These are phyloP conservation scores for Pseudopyricularia cyperi DNA, from an alignment of 2,329 filamentous ascomycete genomes.

Conservation along the genomic window DNA sequence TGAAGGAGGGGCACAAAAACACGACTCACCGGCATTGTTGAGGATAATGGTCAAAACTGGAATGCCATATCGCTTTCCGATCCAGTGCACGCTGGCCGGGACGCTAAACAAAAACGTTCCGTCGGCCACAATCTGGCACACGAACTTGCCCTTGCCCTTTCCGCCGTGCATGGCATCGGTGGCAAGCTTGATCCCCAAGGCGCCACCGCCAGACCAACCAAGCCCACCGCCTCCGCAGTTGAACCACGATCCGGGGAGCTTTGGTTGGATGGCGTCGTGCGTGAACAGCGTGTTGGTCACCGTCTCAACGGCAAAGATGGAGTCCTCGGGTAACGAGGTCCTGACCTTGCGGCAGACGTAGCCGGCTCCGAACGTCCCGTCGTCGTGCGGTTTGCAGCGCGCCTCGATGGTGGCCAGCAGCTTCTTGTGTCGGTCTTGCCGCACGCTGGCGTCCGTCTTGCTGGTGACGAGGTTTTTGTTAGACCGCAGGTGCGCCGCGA, in stretches of 20 bases:
- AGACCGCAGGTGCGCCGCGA: slow-evolving; percentile 46
- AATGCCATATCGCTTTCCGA: slow-evolving; percentile 30
- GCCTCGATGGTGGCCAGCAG: slow-evolving; percentile 47
- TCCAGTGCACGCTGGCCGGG: slow-evolving; percentile 35
- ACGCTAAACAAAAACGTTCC: slow-evolving; percentile 35
- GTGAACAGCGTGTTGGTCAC: slow-evolving; percentile 58
- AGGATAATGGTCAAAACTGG: slow-evolving; percentile 34
- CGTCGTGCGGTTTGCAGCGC: slow-evolving; percentile 40
- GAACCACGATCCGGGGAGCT: slow-evolving; percentile 35
- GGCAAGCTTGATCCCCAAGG: slow-evolving; percentile 35
- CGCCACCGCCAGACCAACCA: slow-evolving; percentile 38
- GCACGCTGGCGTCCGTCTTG: slow-evolving; percentile 23
- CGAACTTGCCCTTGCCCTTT: slow-evolving; percentile 31
- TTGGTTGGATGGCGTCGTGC: slow-evolving; percentile 53
- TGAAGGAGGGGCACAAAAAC: not conserved
- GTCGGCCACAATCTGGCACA: slow-evolving; percentile 36
- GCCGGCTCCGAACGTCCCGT: slow-evolving; percentile 48
- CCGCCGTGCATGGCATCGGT: slow-evolving; percentile 24
- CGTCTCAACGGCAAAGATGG: slow-evolving; percentile 62
- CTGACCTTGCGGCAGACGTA: slow-evolving; percentile 23
- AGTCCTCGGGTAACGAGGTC: slow-evolving; percentile 28
- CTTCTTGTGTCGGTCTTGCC: slow-evolving; percentile 36
- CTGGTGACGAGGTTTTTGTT: slow-evolving; percentile 21
- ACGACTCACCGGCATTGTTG: slow-evolving; percentile 33
- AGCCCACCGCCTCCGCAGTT: slow-evolving; percentile 40